phyloP scores from a whole-genome alignment of 2,329 filamentous ascomycete species.

The Nothopassalora personata region DNA sequence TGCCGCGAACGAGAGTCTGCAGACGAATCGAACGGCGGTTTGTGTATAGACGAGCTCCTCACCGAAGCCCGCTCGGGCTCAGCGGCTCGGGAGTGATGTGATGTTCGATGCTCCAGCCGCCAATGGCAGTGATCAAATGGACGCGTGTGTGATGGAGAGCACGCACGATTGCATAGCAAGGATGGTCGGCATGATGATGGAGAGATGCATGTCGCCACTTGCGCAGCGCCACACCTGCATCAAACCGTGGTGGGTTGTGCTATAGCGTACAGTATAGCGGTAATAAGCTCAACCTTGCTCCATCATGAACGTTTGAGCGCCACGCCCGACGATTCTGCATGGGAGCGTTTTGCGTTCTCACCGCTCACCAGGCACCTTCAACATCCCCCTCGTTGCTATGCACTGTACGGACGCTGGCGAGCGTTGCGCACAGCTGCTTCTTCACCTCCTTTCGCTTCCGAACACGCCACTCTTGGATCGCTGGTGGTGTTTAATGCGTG shows the following conservation, averaged over 20 bases:
- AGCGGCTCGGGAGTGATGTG: background rate
- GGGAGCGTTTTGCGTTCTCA: background rate
- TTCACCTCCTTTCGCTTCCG: constrained; percentile 3
- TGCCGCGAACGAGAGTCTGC: background rate
- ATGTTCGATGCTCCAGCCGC: background rate
- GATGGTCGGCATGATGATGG: background rate
- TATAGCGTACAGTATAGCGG: too few species aligned
- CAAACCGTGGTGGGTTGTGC: background rate
- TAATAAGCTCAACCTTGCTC: background rate
- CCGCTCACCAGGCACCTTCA: background rate
- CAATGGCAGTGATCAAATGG: background rate
- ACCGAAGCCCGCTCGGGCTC: background rate
- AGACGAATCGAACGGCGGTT: background rate
- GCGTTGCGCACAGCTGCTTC: background rate
- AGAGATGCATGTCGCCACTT: background rate
- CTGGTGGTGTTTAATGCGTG: constrained; percentile 7
- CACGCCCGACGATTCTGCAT: background rate
- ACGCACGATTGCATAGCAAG: background rate
- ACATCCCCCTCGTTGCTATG: background rate
- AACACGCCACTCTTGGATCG: background rate
- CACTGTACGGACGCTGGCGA: background rate
- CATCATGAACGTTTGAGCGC: background rate
- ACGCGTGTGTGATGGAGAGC: background rate
- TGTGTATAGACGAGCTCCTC: background rate
- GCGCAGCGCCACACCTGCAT: background rate